Evolutionary conservation across 1,139 yeast genomes (phyloP), one percentile per base, ranked within the genome.

Genomic region (Sugiyamaella paludigena): DNA sequence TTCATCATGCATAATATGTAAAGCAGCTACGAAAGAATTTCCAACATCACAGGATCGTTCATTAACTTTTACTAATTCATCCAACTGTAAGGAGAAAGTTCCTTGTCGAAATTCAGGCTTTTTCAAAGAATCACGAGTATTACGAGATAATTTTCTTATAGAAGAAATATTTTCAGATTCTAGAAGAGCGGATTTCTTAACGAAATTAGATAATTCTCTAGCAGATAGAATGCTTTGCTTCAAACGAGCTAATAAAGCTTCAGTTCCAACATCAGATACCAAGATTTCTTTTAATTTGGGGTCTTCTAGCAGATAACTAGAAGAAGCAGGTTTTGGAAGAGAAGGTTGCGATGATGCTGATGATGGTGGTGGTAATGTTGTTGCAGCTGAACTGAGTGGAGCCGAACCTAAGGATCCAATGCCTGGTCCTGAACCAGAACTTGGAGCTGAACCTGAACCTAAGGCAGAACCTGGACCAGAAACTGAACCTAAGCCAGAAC

Each of bases 1-100:
- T 65, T 92, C 97, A 60, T 87, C 96, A 62, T 82, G 81, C 92
- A 92, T 91, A 37, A 81, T 83, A 57, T 81, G 85, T 59, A 92
- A 72, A 0, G 95, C 92, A 42, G 81, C 81, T 16, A 87, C 86
- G 67, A 83, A 89, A 4, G 94, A 81, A 42, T 78, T 74, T 27
- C 91, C 88, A 12, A 88, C 95, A 45, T 78, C 79, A 43, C 78
- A 77, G 41, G 86, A 69, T 55, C 83, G 81, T 57, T 91, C 96
- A 66, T 89, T 96, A 59, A 84, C 80, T 54, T 78, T 83, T 51
- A 89, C 75, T 40, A 89, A 78, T 54, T 79, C 78, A 56, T 85
- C 88, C 54, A 91, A 75, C 53, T 81, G 82, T 26, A 67, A 64
- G 40, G 80, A 77, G 60, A 91, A 83, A 0, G 95, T 83, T 55